Evolutionary conservation across 2,329 filamentous ascomycete species (phyloP).

Genomic region (Sporothrix pallida): DNA sequence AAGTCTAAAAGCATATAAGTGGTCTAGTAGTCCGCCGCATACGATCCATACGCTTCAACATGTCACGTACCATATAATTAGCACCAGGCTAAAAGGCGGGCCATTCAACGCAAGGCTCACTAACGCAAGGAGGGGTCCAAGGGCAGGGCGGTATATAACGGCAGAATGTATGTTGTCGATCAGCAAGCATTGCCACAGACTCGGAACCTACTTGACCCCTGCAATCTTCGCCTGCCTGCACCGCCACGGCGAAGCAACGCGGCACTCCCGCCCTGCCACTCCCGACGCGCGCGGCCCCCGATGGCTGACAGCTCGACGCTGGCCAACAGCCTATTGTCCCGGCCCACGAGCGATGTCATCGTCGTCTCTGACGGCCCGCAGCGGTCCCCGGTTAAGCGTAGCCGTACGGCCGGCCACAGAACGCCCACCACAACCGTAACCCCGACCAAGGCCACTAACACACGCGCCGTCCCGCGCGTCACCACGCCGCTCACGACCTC

Average conservation of each 20-base stretch:
- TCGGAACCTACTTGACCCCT: too few relatives aligned
- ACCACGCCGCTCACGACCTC: not conserved
- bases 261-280: not conserved
- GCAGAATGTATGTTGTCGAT: too few relatives aligned
- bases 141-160: too few relatives aligned
- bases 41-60: not conserved
- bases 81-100: too few relatives aligned
- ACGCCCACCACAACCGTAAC: not conserved
- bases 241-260: not conserved
- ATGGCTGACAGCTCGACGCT: too few relatives aligned
- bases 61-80: too few relatives aligned
- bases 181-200: too few relatives aligned
- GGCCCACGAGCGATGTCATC: not conserved
- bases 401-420: too few relatives aligned
- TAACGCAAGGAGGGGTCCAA: too few relatives aligned
- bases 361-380: not conserved
- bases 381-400: not conserved
- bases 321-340: not conserved
- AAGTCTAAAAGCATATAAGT: constrained; percentile 10
- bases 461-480: not conserved
- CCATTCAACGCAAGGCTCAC: too few relatives aligned
- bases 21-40: not conserved
- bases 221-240: too few relatives aligned
- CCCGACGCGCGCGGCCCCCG: not conserved
- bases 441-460: not conserved